A percentile compares a stretch with the other conserved stretches of the same genome.
phyloP scores from a whole-genome alignment of 2,329 filamentous ascomycete genomes.

The Penicillium sp. region DNA sequence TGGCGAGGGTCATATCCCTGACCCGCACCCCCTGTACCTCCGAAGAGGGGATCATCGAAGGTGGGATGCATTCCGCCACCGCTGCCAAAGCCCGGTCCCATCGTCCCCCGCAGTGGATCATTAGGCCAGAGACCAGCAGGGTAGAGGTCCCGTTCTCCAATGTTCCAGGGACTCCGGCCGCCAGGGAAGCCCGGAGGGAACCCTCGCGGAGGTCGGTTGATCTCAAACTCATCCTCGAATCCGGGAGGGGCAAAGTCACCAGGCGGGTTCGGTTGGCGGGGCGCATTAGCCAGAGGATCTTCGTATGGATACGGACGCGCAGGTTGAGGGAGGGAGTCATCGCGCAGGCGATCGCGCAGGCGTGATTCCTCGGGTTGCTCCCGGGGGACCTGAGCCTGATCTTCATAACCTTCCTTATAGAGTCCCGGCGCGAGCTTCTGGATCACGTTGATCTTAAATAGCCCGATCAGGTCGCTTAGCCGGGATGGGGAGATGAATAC shows the following conservation, averaged over 20 bases:
- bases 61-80: slow-evolving; percentile 92
- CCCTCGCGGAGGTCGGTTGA: slow-evolving; percentile 67
- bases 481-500: slow-evolving; percentile 74
- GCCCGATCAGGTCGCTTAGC: slow-evolving; percentile 67
- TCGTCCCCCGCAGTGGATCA: slow-evolving; percentile 72
- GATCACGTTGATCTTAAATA: slow-evolving; percentile 77
- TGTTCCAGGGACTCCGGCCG: slow-evolving; percentile 62
- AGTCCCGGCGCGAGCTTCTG: slow-evolving; percentile 79
- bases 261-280: slow-evolving; percentile 65
- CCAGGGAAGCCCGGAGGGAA: slow-evolving; percentile 45
- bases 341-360: slow-evolving; percentile 52
- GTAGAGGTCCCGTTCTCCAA: slow-evolving; percentile 85
- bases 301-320: slow-evolving; percentile 68
- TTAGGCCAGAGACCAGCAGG: slow-evolving; percentile 82
- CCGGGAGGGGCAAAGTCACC: slow-evolving; percentile 81
- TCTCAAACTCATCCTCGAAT: slow-evolving; percentile 91
- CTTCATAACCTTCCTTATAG: slow-evolving; percentile 77
- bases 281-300: slow-evolving; percentile 63
- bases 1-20: slow-evolving; percentile 67
- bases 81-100: slow-evolving; percentile 63
- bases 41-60: slow-evolving; percentile 87
- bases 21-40: slow-evolving; percentile 53
- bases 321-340: slow-evolving; percentile 58
- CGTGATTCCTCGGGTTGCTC: slow-evolving; percentile 45
- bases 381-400: slow-evolving; percentile 43